phyloP scores from a whole-genome alignment of 139 green algal species.

The Prasinococcaceae sp. region DNA sequence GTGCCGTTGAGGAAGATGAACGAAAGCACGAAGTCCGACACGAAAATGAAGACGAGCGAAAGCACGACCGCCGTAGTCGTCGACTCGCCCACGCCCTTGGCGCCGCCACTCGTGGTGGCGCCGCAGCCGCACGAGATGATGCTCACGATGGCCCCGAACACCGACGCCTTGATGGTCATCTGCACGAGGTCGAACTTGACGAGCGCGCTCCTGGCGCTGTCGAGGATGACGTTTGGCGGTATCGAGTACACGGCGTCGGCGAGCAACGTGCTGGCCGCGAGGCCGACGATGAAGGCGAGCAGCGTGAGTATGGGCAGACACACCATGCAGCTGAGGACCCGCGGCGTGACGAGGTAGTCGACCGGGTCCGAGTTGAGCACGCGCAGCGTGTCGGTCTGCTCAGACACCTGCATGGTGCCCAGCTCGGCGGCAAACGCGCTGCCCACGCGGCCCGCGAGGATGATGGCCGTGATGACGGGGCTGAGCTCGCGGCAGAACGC shows the following conservation, averaged over 20 bases:
- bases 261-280: constrained; percentile 72
- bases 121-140: constrained; percentile 79
- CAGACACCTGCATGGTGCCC: constrained; percentile 84
- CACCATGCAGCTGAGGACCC: constrained; percentile 83
- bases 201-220: constrained; percentile 67
- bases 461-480: constrained; percentile 94
- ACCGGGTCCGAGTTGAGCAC: constrained; percentile 89
- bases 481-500: constrained; percentile 87
- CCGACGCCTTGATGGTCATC: constrained; percentile 61
- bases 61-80: constrained; percentile 96
- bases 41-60: constrained; percentile 89
- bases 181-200: constrained; percentile 9
- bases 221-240: constrained; percentile 82
- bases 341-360: constrained; percentile 92
- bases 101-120: constrained; percentile 90
- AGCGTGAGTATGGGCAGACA: constrained; percentile 79
- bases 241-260: constrained; percentile 88
- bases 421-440: constrained; percentile 94
- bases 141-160: constrained; percentile 80
- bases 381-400: constrained; percentile 93
- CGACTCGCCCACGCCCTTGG: constrained; percentile 93
- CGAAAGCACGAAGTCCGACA: constrained; percentile 90
- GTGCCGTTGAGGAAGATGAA: constrained; percentile 89
- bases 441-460: constrained; percentile 87
- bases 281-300: constrained; percentile 91